phyloP scores from a whole-genome alignment of 768 basidiomycete species.

The Naganishia vaughanmartiniae region DNA sequence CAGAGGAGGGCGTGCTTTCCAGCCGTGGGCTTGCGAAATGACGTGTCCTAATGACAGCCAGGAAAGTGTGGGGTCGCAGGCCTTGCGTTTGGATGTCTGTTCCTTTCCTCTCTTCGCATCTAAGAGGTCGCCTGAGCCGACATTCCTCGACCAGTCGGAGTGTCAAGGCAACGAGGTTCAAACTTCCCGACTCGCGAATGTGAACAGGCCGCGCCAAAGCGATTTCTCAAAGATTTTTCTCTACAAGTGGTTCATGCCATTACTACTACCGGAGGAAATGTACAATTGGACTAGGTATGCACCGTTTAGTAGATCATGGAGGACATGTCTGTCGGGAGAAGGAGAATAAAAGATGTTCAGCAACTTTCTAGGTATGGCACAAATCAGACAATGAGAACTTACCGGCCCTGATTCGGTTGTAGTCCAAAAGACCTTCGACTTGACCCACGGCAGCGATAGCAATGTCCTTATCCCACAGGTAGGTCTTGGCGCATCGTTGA shows the following conservation, averaged over 20 bases:
- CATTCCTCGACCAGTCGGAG: too few species aligned
- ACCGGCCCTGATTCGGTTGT: slow-evolving; percentile 66
- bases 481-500: slow-evolving; percentile 90
- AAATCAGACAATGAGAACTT: slow-evolving; percentile 12
- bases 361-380: not conserved
- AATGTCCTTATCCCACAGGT: slow-evolving; percentile 92
- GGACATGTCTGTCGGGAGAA: slow-evolving; percentile 49
- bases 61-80: not conserved
- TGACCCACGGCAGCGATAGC: slow-evolving; percentile 80
- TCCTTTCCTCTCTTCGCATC: too few species aligned
- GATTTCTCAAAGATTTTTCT: slow-evolving; percentile 1
- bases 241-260: slow-evolving; percentile 25
- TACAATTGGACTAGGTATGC: slow-evolving; percentile 24
- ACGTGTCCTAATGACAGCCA: not conserved
- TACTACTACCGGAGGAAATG: slow-evolving; percentile 24
- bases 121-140: too few species aligned
- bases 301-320: slow-evolving; percentile 53
- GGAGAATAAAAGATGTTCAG: not conserved
- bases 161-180: too few species aligned
- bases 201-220: too few species aligned
- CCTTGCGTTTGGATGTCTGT: too few species aligned
- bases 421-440: slow-evolving; percentile 88
- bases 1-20: too few species aligned
- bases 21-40: not conserved
- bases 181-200: too few species aligned